These are phyloP conservation scores for Passalora sequoiae DNA, from an alignment of 2,329 filamentous ascomycete genomes.

Conservation along the genomic window DNA sequence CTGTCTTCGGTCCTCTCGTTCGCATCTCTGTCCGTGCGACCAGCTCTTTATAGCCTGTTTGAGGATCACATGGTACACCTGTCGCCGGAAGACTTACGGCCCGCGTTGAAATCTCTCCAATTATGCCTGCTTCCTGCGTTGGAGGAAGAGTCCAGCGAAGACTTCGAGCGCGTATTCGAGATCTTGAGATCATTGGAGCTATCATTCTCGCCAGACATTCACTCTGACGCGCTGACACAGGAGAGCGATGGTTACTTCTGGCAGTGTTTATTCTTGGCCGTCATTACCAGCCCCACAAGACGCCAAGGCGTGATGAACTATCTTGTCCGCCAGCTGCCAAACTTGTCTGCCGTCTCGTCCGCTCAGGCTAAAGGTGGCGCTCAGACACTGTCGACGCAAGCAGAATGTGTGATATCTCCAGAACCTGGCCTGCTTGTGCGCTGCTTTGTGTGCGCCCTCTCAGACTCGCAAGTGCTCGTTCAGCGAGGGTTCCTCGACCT, in stretches of 20 bases:
- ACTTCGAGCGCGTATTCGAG: conserved; percentile 81
- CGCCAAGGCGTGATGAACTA: conserved; percentile 85
- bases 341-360: conserved; percentile 46
- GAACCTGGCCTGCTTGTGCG: conserved; percentile 87
- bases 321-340: conserved; percentile 71
- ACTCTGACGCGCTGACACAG: conserved; percentile 56
- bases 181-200: conserved; percentile 73
- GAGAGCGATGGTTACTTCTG: conserved; percentile 72
- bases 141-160: conserved; percentile 94
- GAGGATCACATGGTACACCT: conserved; percentile 74
- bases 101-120: conserved; percentile 84
- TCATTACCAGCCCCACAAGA: conserved; percentile 81
- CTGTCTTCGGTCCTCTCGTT: conserved; percentile 86
- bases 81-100: conserved; percentile 66
- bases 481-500: conserved; percentile 92
- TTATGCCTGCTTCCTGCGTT: conserved; percentile 83
- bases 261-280: conserved; percentile 94
- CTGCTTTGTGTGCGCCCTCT: conserved; percentile 84
- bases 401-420: conserved; percentile 69
- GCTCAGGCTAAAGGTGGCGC: conserved; percentile 2
- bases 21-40: conserved; percentile 84
- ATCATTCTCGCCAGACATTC: conserved; percentile 53
- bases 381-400: conserved; percentile 10
- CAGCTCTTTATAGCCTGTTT: conserved; percentile 76
- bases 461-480: conserved; percentile 82